A percentile compares a stretch with the other conserved stretches of the same genome.
Evolutionary conservation across 257 asterid genomes (phyloP).

Genomic region (Petunia secreta): DNA sequence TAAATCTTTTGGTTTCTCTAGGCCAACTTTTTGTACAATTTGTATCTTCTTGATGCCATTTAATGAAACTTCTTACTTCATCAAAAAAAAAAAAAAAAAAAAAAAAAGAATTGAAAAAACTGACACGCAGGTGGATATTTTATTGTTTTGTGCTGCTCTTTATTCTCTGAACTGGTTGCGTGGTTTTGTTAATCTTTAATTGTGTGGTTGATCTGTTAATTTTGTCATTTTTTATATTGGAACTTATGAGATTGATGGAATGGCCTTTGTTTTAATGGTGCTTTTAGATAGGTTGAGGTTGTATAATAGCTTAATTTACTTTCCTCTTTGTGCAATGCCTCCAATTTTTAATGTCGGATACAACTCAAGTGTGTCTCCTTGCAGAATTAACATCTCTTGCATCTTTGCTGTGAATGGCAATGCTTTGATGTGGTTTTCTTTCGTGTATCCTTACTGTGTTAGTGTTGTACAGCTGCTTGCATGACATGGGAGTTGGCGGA

Average conservation of each 20-base stretch:
- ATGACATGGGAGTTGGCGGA: constrained; percentile 93
- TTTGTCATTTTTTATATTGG: not conserved
- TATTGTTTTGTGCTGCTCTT: not conserved
- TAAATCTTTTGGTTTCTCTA: no score
- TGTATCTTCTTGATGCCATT: no score
- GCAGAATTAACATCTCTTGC: constrained; percentile 11
- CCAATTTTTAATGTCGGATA: not conserved
- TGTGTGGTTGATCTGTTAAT: not conserved
- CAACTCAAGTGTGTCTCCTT: constrained; percentile 19
- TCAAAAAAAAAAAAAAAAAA: not conserved
- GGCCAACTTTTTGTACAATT: no score
- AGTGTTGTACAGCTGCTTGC: constrained; percentile 63
- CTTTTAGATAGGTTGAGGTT: not conserved
- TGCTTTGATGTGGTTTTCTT: not conserved
- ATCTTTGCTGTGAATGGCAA: constrained; percentile 12
- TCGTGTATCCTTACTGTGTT: not conserved
- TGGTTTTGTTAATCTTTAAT: not conserved
- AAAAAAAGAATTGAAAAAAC: not conserved
- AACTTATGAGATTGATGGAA: not conserved
- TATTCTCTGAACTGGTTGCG: constrained; percentile 6
- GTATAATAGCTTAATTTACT: not conserved
- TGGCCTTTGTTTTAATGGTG: not conserved
- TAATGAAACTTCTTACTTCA: no score
- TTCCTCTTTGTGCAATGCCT: constrained; percentile 12
- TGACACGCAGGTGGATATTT: constrained; percentile 6